phyloP scores from a whole-genome alignment of 2,329 filamentous ascomycete species.

The Acephala macrosclerotiorum region DNA sequence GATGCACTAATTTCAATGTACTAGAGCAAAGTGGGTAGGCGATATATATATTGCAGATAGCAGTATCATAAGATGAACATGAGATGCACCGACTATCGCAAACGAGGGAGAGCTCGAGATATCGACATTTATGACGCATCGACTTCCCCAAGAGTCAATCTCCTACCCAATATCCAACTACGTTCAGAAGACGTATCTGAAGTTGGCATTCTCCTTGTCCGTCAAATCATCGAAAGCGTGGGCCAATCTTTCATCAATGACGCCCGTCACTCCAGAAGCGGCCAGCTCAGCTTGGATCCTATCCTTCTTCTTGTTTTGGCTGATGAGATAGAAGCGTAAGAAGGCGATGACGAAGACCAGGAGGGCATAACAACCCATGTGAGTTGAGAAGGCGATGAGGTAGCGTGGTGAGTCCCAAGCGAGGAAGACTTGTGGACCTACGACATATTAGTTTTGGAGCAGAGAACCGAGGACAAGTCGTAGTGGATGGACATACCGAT shows the following conservation, averaged over 20 bases:
- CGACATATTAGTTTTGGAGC: neutral
- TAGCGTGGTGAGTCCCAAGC: slow-evolving; percentile 58
- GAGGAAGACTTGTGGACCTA: slow-evolving; percentile 59
- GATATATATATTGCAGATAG: too few species aligned
- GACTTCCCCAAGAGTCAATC: neutral
- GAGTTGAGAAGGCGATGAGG: slow-evolving; percentile 59
- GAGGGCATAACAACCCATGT: slow-evolving; percentile 54
- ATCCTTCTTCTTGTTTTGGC: slow-evolving; percentile 40
- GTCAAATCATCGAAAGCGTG: slow-evolving; percentile 43
- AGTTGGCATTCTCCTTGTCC: slow-evolving; percentile 38
- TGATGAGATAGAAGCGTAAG: slow-evolving; percentile 18
- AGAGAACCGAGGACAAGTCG: neutral
- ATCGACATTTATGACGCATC: neutral
- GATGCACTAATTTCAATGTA: too few species aligned
- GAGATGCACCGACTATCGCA: too few species aligned
- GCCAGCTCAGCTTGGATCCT: slow-evolving; percentile 20
- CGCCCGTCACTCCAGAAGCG: slow-evolving; percentile 24
- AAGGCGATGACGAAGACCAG: slow-evolving; percentile 29
- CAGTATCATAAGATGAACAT: too few species aligned
- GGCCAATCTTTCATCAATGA: slow-evolving; percentile 29
- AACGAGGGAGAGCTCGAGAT: neutral
- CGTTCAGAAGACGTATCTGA: slow-evolving; percentile 38
- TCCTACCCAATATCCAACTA: neutral
- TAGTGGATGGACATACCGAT: slow-evolving; percentile 49
- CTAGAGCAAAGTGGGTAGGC: too few species aligned